Base-by-base conservation (phyloP, 345 rosid species). In the Odontarrhena argentea region DNA sequence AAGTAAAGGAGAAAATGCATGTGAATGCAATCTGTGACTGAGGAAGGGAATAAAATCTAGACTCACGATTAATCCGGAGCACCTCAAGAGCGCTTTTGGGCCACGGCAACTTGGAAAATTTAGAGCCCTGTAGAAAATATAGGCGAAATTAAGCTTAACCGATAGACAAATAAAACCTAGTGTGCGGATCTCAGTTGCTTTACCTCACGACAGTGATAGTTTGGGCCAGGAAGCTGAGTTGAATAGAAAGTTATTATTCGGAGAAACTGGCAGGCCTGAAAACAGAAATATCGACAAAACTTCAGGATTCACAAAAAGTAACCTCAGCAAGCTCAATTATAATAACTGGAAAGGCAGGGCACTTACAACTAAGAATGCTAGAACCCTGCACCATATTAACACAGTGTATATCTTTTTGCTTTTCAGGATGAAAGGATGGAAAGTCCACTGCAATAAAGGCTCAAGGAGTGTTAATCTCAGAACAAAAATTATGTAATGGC, bases 181-280 rank as follows among this genome's bases (percentile, higher is more conserved):
- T 44, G 42, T 12, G 45, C 4, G 1, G 11, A 40, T 40, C 34
- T 61, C 30, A 50, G 51, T 38, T 54, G 70, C 7, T 56, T 28
- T 85, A 91, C 98, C 98, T 88, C 94, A 0, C 94, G 92, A 67
- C 98, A 93, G 69, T 93, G 98, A 68, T 93, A 90, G 70, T 93
- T 93, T 54, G 98, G 98, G 59, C 98, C 98, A 10, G 98, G 98
- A 78, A 90, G 97, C 82, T 89, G 97, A 14, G 99, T 95, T 4
- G 99, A 84, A 70, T 89, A 95, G 78, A 95, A 95, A 38, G 99
- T 85, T 49, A 91, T 71, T 50, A 95, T 77, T 18, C 99, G 93
- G 69, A 95, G 98, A 75, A 71, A 11, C 72, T 95, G 99, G 60
- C 86, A 91, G 68, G 85, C 88, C 99, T 95, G 85, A 69, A 67